Evolutionary conservation across 2,329 filamentous ascomycete species (phyloP), one percentile per base, ranked within the genome.

Genomic region (Amauroascus verrucosus): DNA sequence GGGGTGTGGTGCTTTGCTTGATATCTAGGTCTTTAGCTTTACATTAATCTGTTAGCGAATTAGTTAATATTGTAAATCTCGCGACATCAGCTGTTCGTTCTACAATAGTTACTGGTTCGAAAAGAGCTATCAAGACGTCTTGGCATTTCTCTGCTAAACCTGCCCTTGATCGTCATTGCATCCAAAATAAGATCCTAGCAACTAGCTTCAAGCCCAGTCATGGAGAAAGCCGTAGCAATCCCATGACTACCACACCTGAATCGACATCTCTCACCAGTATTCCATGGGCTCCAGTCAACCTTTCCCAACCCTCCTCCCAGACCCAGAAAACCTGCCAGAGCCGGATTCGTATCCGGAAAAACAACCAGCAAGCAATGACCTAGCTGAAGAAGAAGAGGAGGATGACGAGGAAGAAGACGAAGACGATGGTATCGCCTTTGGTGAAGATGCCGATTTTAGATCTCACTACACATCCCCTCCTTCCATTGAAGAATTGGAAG

Each of bases 401-500:
- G 44, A 48, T 11, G 63, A 65, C 26, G 63, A 64, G 30, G 65
- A 65, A 14, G 61, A 62, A 6, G 64, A 64, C 46, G 53, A 64
- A 20, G 61, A 61, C 4, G 64, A 64, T 48, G 54, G 63, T 14
- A 45, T 30, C 9, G 22, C 48, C 18, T 40, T 48, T 22, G 30
- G 35, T 14, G 70, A 72, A 37, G 70, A 74, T 53, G 67, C 66
- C 3, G 71, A 74, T 54, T 73, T 75, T 46, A 68, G 72, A 52
- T 72, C 72, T 2, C 72, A 74, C 22, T 75, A 74, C 32, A 54
- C 33, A 1, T 50, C 48, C 9, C 43, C 30, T 6, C 41, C 40
- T 6, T 38, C 50, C 13, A 9, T 52, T 13, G 50, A 38, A 14
- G 50, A 52, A 46, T 40, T 45, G 16, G 50, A 52, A 20, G 40